These are phyloP conservation scores for Tubosaeta sp. DNA, from an alignment of 768 basidiomycete species.

Conservation along the genomic window DNA sequence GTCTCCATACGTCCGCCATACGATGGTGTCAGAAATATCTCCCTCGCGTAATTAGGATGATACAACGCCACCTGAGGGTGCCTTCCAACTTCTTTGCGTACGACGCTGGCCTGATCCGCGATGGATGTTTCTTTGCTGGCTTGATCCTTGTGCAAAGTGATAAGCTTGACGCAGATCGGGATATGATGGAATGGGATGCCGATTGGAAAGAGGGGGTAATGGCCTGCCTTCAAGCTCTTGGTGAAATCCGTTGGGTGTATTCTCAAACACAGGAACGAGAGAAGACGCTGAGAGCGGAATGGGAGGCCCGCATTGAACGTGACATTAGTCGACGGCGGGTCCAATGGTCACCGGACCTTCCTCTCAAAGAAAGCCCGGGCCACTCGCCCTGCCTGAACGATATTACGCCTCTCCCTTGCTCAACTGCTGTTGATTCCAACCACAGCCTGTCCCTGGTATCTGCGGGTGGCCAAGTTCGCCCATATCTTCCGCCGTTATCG, in stretches of 20 bases:
- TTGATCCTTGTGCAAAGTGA: slow-evolving; percentile 64
- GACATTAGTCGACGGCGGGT: slow-evolving; percentile 28
- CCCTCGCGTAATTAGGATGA: slow-evolving; percentile 46
- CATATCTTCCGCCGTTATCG: slow-evolving; percentile 44
- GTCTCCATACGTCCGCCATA: slow-evolving; percentile 45
- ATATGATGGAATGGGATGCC: slow-evolving; percentile 20
- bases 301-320: slow-evolving; percentile 37
- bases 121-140: slow-evolving; percentile 87
- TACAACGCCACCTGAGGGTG: slow-evolving; percentile 45
- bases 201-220: slow-evolving; percentile 33
- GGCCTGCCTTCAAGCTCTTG: slow-evolving; percentile 69
- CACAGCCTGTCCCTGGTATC: slow-evolving; percentile 30
- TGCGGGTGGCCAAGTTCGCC: slow-evolving; percentile 39
- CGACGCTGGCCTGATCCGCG: slow-evolving; percentile 82
- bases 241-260: slow-evolving; percentile 79
- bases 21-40: slow-evolving; percentile 46
- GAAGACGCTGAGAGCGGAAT: slow-evolving; percentile 50
- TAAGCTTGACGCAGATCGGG: slow-evolving; percentile 24
- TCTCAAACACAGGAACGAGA: slow-evolving; percentile 71
- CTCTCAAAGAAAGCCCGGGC: slow-evolving; percentile 25
- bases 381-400: slow-evolving; percentile 25
- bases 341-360: slow-evolving; percentile 20
- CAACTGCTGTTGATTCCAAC: slow-evolving; percentile 3
- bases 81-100: slow-evolving; percentile 64
- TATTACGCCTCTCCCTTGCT: slow-evolving; percentile 15